Evolutionary conservation across 148 eudicot species (phyloP), one percentile per base, ranked within the genome.

Genomic region (Chenopodium album): DNA sequence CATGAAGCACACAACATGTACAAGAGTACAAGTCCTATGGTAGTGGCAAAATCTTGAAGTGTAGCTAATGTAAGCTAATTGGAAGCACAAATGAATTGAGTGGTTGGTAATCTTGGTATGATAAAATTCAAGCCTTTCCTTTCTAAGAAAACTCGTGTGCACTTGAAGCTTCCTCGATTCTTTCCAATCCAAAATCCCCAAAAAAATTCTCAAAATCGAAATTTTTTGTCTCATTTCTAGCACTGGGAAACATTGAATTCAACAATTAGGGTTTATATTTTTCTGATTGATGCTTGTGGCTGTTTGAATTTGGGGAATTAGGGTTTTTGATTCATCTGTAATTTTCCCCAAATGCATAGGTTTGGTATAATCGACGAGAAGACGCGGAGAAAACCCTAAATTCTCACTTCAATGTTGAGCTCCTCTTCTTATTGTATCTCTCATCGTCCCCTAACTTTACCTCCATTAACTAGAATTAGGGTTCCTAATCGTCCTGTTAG

Each of bases 381-480:
- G 83, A 77, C 75, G 76, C 77, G 79, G 77, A 79, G 76, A 67
- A 83, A 85, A 83, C 83, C 88, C 81, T 88, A 81, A 83, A 78
- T 83, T 65, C 31, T 7, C 14, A 9, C 44, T 1, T 19, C 60
- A 52, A 88, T 93, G 97, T 91, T 91, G 78, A 89, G 90, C 83
- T 91, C 92, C 70, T 88, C 82, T 63, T 87, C 90, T 26, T 85
- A 86, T 78, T 82, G 82, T 75, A 85, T 90, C 63, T 81, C 88
- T 83, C 82, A 79, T 76, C 87, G 88, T 67, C 90, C 94, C 28
- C 65, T 70, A 52, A 60, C 84, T 44, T 76, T 82, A 41, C 83
- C 90, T 37, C 80, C 87, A 77, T 60, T 81, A 31, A 77, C 88
- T 54, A 85, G 83, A 82, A 28, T 87, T 84, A 87, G 89, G 91